A percentile compares a stretch with the other conserved stretches of the same genome.
These are phyloP conservation scores for Mycena kentingensis DNA, from an alignment of 768 basidiomycete genomes.

Conservation along the genomic window DNA sequence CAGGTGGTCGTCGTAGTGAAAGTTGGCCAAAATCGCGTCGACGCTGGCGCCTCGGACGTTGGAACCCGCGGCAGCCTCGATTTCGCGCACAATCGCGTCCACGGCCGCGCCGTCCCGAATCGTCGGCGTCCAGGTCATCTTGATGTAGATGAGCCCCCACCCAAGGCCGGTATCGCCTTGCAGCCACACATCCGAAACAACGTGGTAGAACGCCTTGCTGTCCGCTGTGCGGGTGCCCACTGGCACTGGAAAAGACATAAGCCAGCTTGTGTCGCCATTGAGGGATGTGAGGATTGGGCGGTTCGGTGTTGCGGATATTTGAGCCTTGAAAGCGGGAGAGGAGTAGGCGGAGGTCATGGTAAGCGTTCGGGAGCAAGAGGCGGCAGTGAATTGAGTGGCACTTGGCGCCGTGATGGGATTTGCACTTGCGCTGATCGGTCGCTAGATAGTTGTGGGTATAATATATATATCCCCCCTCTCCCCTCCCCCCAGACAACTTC, in stretches of 20 bases:
- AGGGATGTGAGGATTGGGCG: neutral
- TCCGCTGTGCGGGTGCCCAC: neutral
- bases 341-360: too few species aligned
- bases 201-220: neutral
- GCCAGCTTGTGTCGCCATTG: slow-evolving; percentile 1
- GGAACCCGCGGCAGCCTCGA: neutral
- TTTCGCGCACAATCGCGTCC: neutral
- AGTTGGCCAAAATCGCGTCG: neutral
- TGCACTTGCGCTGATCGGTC: too few species aligned
- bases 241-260: neutral
- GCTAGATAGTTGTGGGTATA: too few species aligned
- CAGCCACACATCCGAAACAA: neutral
- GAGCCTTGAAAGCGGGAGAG: neutral
- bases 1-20: neutral
- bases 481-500: too few species aligned
- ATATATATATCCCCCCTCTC: too few species aligned
- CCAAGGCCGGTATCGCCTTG: neutral
- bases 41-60: neutral
- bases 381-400: too few species aligned
- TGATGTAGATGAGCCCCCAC: neutral
- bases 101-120: neutral
- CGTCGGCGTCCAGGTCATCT: neutral
- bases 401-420: too few species aligned
- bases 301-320: neutral
- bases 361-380: too few species aligned